Conservation (phyloP, 1,284 basidiomycete species). For the Tilletia walkeri region DNA sequence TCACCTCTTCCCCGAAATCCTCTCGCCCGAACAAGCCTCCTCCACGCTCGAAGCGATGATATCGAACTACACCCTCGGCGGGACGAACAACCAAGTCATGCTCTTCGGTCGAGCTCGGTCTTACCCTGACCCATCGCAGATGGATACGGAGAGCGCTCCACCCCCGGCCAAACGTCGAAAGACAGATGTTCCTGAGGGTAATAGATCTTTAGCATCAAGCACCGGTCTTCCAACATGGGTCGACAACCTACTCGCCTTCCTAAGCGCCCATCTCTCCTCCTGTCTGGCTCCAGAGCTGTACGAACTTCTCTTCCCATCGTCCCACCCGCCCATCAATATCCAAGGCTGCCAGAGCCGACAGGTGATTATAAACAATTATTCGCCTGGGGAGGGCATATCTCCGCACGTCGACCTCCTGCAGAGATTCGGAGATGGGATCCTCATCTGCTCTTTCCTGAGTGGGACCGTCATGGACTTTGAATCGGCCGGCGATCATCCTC, state of each 20-base stretch:
- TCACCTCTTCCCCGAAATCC: not conserved
- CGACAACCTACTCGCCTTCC: not conserved
- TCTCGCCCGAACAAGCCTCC: not conserved
- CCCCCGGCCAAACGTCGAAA: not conserved
- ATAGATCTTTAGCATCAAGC: not conserved
- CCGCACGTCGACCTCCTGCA: constrained; percentile 59
- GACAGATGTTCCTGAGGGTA: not conserved
- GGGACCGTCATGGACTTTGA: constrained; percentile 42
- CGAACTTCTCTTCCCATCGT: constrained; percentile 18
- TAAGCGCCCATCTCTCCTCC: not conserved
- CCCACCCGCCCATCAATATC: not conserved
- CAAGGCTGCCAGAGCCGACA: constrained; percentile 32
- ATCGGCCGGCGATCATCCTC: not conserved
- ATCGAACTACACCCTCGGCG: not conserved
- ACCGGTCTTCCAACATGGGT: constrained; percentile 8
- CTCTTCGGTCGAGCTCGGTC: constrained; percentile 3
- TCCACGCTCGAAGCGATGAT: not conserved
- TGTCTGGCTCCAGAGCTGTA: not conserved
- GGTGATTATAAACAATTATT: constrained; percentile 59
- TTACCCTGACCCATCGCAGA: too few species aligned
- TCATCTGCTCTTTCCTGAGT: constrained; percentile 35
- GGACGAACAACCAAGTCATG: constrained; percentile 5
- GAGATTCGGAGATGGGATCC: constrained; percentile 56
- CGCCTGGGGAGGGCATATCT: constrained; percentile 57
- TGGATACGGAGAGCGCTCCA: not conserved